phyloP scores from a whole-genome alignment of 306 rosid genomes.

The Dryas alaskensis region DNA sequence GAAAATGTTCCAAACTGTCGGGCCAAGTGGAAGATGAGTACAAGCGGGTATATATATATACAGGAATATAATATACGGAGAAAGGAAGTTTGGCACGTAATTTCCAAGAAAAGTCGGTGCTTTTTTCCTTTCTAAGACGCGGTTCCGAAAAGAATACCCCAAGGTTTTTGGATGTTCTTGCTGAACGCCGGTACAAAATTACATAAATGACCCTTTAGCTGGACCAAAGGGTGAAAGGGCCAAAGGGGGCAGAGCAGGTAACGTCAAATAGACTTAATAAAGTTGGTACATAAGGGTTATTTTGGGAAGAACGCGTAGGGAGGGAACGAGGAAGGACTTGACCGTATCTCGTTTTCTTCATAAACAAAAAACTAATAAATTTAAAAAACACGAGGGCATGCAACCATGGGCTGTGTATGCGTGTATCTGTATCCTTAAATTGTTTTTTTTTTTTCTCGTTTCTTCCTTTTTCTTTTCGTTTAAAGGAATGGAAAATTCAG shows the following conservation, averaged over 20 bases:
- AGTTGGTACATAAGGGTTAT: neutral
- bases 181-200: neutral
- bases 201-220: neutral
- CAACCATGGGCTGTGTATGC: too few relatives aligned
- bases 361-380: too few relatives aligned
- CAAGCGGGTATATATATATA: neutral
- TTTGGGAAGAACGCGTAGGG: neutral
- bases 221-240: neutral
- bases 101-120: neutral
- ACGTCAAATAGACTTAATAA: too few relatives aligned
- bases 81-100: neutral
- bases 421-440: too few relatives aligned
- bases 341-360: neutral
- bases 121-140: neutral
- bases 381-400: too few relatives aligned
- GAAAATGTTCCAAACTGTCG: neutral
- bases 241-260: too few relatives aligned
- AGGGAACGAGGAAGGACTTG: neutral
- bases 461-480: too few relatives aligned
- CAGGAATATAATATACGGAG: neutral
- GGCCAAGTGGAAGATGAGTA: neutral
- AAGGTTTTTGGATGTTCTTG: neutral
- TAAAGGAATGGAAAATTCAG: too few relatives aligned
- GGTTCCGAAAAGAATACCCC: neutral
- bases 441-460: too few relatives aligned